Evolutionary conservation across 768 basidiomycete species (phyloP).

Genomic region (Ramaria sp.): DNA sequence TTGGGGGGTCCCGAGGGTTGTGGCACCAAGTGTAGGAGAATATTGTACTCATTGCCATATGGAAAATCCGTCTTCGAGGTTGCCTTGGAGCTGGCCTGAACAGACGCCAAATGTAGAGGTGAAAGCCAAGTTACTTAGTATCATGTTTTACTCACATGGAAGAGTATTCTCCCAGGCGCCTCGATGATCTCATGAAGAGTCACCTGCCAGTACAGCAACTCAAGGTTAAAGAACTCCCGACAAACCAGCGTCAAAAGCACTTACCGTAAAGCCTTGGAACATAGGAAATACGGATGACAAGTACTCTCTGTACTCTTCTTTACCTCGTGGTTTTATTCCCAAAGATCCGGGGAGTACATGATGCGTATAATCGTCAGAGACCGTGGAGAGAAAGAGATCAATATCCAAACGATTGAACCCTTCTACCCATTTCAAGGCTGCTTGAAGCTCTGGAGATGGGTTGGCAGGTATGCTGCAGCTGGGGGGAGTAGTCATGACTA

Average conservation of each 20-base stretch:
- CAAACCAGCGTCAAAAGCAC: not conserved
- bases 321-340: not conserved
- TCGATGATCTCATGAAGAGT: not conserved
- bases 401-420: not conserved
- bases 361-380: not conserved
- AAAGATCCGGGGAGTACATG: not conserved
- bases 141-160: not conserved
- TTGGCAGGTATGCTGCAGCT: not conserved
- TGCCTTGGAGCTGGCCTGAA: conserved; percentile 19
- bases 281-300: not conserved
- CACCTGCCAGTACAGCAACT: not conserved
- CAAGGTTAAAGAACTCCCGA: not conserved
- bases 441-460: not conserved
- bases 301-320: not conserved
- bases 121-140: no score
- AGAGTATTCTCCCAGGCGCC: not conserved
- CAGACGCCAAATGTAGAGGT: no score
- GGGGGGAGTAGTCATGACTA: not conserved
- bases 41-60: conserved; percentile 14
- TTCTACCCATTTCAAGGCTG: not conserved
- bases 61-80: conserved; percentile 16
- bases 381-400: not conserved
- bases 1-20: conserved; percentile 15
- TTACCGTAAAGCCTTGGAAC: not conserved
- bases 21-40: conserved; percentile 15